Evolutionary conservation across 805 yeast genomes (phyloP).

Genomic region (Teunomyces panamensis): DNA sequence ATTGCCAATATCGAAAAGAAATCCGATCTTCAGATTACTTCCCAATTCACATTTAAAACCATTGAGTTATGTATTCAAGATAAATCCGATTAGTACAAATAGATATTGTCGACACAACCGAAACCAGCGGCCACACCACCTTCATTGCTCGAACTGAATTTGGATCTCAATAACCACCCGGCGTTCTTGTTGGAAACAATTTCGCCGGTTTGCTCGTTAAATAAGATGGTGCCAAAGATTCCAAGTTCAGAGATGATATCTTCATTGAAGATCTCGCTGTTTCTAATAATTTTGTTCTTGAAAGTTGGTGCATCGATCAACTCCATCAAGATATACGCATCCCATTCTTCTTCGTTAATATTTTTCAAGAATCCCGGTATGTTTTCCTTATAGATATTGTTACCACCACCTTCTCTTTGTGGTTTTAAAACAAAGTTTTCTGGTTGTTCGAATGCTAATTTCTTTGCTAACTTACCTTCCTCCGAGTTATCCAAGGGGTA

Average conservation of each 20-base stretch:
- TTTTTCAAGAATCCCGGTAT: conserved; percentile 69
- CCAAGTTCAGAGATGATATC: conserved; percentile 90
- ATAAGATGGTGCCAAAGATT: conserved; percentile 77
- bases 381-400: conserved; percentile 82
- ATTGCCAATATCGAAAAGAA: conserved; percentile 36
- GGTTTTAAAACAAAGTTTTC: conserved; percentile 85
- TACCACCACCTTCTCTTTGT: conserved; percentile 99
- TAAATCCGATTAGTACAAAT: conserved; percentile 37
- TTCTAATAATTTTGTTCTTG: conserved; percentile 68
- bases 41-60: neutral
- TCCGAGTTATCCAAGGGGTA: conserved; percentile 77
- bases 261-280: conserved; percentile 60
- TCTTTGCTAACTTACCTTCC: conserved; percentile 59
- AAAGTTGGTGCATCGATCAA: conserved; percentile 74
- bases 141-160: conserved; percentile 83
- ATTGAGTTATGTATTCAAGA: neutral
- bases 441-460: conserved; percentile 66
- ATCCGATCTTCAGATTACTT: neutral
- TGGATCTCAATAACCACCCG: conserved; percentile 88
- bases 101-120: conserved; percentile 90
- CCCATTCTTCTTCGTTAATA: conserved; percentile 73
- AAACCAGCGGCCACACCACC: conserved; percentile 99
- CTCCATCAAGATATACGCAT: conserved; percentile 91
- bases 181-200: conserved; percentile 62
- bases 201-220: conserved; percentile 61